Base-by-base conservation (phyloP, 2,329 filamentous ascomycete species). In the Blastomyces silverae region DNA sequence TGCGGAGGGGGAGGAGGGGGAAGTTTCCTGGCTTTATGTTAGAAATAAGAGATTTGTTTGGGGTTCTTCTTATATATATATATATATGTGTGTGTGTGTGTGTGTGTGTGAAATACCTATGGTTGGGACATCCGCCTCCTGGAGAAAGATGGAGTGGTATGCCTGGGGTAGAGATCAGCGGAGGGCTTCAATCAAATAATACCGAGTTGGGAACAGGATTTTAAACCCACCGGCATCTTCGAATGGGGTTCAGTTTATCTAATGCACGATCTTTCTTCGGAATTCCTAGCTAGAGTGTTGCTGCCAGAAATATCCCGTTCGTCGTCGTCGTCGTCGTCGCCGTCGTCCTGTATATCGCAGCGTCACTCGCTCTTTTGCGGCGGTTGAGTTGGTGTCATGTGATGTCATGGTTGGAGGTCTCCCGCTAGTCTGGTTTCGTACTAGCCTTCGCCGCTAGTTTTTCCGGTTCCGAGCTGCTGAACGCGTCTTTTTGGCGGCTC, bases 141-240 rank as follows among this genome's bases (percentile, higher is more conserved):
- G 81, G 78, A 88, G 86, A 87, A 97, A 97, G 84, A 96, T 90
- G 78, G 91, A 96, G 84, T 97, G 95, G 85, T 97, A 97, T 80
- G 93, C 93, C 91, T 96, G 71, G 44, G 17, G 20, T n/a, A 20
- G 44, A n/a, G 53, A 57, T 62, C 37, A 59, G 61, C 34, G 37
- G 57, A 11, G 37, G 20, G 37, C 28, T 39, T 58, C 34, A 42
- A 58, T 64, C n/a, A 42, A n/a, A n/a, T 1, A 8, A 48, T n/a
- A 4, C 6, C 57, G 48, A 37, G 20, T 37, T 13, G 1, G 11
- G 48, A 25, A 37, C 31, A 20, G 55, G 20, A 11, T 8, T 20
- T 34, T n/a, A 28, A 37, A 70, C 79, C 65, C 76, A 82, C 80
- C 68, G 80, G 80, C 80, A 82, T 82, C 62, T 71, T 80, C 74